Base-by-base conservation (phyloP, 345 rosid genomes). In the Populus tremula region DNA sequence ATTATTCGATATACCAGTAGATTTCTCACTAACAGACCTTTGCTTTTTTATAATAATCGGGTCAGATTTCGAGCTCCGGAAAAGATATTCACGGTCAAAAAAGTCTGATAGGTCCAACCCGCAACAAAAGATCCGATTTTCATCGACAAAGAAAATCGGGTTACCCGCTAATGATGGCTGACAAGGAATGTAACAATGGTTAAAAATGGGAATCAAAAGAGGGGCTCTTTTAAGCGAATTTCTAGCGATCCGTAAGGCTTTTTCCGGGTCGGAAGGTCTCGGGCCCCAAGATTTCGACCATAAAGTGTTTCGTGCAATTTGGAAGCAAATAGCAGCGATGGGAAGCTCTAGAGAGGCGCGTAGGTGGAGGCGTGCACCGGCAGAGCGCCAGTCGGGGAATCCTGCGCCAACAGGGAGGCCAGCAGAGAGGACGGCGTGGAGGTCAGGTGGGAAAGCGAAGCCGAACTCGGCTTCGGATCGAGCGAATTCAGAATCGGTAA, bases 201-300 rank as follows among this genome's bases (percentile, higher is more conserved):
- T 90, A 79, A 91, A 93, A 54, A 96, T 92, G 76, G 99, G 99
- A 27, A 93, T 92, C 85, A 96, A 79, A 49, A 90, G 87, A 27
- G 99, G 99, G 39, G 97, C 96, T 86, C 89, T 87, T 69, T 92
- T 96, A 31, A 96, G 88, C 53, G 97, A 94, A 74, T 86, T 91
- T 80, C 99, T 83, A 31, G 98, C 98, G 35, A 91, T 88, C 85
- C 93, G 89, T 6, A 96, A 76, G 1, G 94, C 98, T 16, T 87
- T 91, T 73, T 93, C 99, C 72, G 97, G 97, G 80, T 92, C 94
- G 6, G 91, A 74, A 0, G 98, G 96, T 79, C 96, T 85, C 29
- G 92, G 85, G 1, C 99, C 99, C 98, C 98, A 96, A 0, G 97
- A 89, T 75, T 88, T 91, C 76, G 96, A 89, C 99, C 99, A 96